These are phyloP conservation scores for Solanum ossicruentum DNA, from an alignment of 257 asterid species.

Conservation along the genomic window DNA sequence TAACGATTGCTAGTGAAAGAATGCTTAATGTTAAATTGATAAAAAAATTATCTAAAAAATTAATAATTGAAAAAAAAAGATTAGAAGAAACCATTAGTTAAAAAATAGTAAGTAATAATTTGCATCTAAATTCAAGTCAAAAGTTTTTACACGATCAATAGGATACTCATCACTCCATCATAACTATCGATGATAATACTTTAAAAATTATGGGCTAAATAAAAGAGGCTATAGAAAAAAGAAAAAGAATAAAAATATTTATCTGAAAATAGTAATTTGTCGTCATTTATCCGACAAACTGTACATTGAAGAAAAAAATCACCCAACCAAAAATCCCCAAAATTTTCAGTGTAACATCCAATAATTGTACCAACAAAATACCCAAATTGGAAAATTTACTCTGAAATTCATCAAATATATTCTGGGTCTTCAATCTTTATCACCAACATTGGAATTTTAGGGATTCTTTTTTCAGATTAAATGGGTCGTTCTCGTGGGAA, in stretches of 20 bases:
- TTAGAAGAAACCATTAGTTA: too few relatives aligned
- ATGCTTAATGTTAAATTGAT: too few relatives aligned
- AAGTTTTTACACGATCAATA: too few relatives aligned
- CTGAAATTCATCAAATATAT: neutral
- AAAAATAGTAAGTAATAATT: too few relatives aligned
- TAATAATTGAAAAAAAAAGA: too few relatives aligned
- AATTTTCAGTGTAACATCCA: neutral
- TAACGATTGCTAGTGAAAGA: too few relatives aligned
- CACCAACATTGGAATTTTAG: neutral
- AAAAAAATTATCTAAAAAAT: too few relatives aligned
- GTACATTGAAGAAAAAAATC: neutral
- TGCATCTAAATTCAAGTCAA: too few relatives aligned
- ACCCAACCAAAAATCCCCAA: neutral
- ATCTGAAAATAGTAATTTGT: neutral
- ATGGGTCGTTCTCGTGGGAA: constrained; percentile 94
- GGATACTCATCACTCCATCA: too few relatives aligned
- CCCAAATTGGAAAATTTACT: neutral
- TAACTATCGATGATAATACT: too few relatives aligned
- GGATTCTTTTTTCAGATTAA: constrained; percentile 3
- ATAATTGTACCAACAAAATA: neutral
- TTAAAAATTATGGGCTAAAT: too few relatives aligned
- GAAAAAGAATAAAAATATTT: neutral
- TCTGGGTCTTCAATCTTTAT: neutral
- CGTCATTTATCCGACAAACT: neutral
- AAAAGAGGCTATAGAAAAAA: too few relatives aligned